Percentiles rank a stretch among this genome's conserved stretches.
These are phyloP conservation scores for Nemania sp. DNA, from an alignment of 2,329 filamentous ascomycete species.

Conservation along the genomic window DNA sequence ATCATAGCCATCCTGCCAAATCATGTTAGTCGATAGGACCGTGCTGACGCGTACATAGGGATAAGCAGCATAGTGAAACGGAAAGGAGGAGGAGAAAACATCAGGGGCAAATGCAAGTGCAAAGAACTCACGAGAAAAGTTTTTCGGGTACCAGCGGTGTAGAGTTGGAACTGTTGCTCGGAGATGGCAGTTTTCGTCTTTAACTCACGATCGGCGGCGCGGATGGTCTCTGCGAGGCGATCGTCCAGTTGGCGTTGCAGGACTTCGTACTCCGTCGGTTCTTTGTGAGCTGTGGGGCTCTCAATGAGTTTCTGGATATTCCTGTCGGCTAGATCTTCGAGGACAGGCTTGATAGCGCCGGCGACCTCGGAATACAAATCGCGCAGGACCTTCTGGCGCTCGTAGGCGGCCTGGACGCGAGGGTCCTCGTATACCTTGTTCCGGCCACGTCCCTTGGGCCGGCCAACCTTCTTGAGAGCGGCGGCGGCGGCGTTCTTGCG, in stretches of 20 bases:
- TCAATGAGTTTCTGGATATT: slow-evolving; percentile 60
- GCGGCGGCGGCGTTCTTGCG: slow-evolving; percentile 27
- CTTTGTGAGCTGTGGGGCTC: slow-evolving; percentile 55
- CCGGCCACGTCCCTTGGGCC: slow-evolving; percentile 47
- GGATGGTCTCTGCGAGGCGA: slow-evolving; percentile 41
- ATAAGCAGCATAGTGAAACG: not conserved
- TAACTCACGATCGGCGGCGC: slow-evolving; percentile 38
- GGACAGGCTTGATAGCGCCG: slow-evolving; percentile 63
- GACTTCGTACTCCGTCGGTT: slow-evolving; percentile 55
- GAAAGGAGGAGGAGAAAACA: slow-evolving; percentile 8
- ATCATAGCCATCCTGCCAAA: slow-evolving; percentile 37
- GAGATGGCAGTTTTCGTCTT: slow-evolving; percentile 39
- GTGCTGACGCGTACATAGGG: no score
- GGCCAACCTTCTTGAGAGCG: slow-evolving; percentile 33
- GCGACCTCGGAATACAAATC: slow-evolving; percentile 66
- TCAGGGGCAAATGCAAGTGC: slow-evolving; percentile 4
- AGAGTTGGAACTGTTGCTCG: slow-evolving; percentile 40
- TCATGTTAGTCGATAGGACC: no score
- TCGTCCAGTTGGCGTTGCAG: slow-evolving; percentile 56
- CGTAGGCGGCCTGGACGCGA: slow-evolving; percentile 60
- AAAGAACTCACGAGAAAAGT: slow-evolving; percentile 44
- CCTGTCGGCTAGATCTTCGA: slow-evolving; percentile 67
- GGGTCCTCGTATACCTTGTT: slow-evolving; percentile 60
- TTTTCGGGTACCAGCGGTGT: slow-evolving; percentile 46
- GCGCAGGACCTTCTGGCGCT: slow-evolving; percentile 69